Evolutionary conservation across 805 yeast species (phyloP).

Genomic region (Saturnispora quitensis): DNA sequence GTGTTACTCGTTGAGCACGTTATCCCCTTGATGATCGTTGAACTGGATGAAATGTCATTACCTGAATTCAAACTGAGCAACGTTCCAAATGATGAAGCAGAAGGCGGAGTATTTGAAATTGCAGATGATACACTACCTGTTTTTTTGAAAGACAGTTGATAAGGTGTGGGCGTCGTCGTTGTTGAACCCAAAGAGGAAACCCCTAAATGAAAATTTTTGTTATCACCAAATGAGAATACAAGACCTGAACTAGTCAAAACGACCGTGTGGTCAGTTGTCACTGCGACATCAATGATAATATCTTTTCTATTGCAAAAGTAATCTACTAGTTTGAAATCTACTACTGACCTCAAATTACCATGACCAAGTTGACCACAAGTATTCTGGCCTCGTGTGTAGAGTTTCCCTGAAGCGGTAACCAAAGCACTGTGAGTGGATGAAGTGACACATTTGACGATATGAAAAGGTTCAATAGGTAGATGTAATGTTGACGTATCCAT

Average conservation of each 20-base stretch:
- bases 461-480: constrained; percentile 1
- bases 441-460: constrained; percentile 1
- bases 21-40: constrained; percentile 31
- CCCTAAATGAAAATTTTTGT: constrained; percentile 40
- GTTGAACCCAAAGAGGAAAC: constrained; percentile 2
- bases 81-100: constrained; percentile 13
- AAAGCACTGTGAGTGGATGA: constrained; percentile 9
- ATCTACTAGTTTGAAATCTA: constrained; percentile 4
- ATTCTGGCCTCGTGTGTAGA: constrained; percentile 67
- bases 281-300: constrained; percentile 31
- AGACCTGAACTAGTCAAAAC: constrained; percentile 43
- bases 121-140: constrained; percentile 17
- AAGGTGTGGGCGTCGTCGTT: background rate
- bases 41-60: background rate
- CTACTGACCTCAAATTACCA: background rate
- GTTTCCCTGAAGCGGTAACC: constrained; percentile 8
- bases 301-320: constrained; percentile 15
- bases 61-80: background rate
- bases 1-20: constrained; percentile 64
- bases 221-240: constrained; percentile 68
- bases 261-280: constrained; percentile 62
- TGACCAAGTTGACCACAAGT: constrained; percentile 18
- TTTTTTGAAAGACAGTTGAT: background rate
- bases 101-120: constrained; percentile 8
- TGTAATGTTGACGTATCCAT: background rate